Evolutionary conservation across 768 basidiomycete genomes (phyloP), one percentile per base, ranked within the genome.

Genomic region (Russula sp.): DNA sequence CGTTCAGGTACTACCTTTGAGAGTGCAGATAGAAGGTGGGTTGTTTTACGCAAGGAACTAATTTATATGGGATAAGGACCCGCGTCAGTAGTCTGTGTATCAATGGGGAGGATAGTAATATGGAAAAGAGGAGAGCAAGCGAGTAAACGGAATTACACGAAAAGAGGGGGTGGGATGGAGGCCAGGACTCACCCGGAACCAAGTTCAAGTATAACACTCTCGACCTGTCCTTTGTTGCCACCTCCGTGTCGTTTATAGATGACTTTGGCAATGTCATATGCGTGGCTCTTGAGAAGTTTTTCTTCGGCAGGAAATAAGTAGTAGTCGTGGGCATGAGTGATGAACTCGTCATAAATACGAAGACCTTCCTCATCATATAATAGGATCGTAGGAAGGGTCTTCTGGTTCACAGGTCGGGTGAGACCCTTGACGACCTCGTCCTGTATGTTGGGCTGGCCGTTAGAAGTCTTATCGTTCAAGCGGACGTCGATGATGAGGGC

Each of bases 221-320:
- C 83, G 3, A 70, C 68, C 16, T 73, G 67, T 16, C 54, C 20
- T 2, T 55, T 14, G 35, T 50, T 22, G 0, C 70, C 71, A 16
- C 47, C 57, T 20, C 62, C 66, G 22, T 72, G 73, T 13, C 77
- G 70, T 51, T 75, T 73, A 72, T 90, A 83, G 87, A 94, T 93
- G 57, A 78, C 75, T 35, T 75, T 76, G 18, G 88, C 88, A 56
- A 99, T 94, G 37, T 93, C 87, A 50, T 82, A 76, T 2, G 85
- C 86, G 65, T 89, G 79, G 31, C 72, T 77, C 74, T 84, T 86
- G 66, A 98, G 77, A 62, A 99, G 89, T 62, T 86, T 81, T 71
- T 96, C 87, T 74, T 98, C 97, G 0, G 91, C 91, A 4, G 79
- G 75, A 73, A 95, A 99, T 40, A 94, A 79, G 72, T 98, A 98